Percentiles rank a stretch among this genome's conserved stretches.
phyloP scores from a whole-genome alignment of 768 basidiomycete species.

The Serendipita sp. region DNA sequence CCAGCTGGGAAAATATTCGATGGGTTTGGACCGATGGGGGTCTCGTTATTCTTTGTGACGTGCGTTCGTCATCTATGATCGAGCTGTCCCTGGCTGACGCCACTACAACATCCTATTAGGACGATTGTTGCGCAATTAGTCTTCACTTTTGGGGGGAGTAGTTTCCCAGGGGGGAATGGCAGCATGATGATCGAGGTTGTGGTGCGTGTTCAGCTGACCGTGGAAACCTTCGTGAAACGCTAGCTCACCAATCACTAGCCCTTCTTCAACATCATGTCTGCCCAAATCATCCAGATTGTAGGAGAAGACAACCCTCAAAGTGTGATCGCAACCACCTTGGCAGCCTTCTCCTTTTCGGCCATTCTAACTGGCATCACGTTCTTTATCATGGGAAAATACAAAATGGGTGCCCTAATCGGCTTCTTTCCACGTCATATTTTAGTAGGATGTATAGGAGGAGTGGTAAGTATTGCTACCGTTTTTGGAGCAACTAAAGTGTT shows the following conservation, averaged over 20 bases:
- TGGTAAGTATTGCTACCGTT: conserved; percentile 24
- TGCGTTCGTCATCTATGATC: conserved; percentile 22
- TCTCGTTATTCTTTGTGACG: conserved; percentile 91
- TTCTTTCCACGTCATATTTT: conserved; percentile 96
- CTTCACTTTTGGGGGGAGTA: conserved; percentile 75
- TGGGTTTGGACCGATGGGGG: conserved; percentile 72
- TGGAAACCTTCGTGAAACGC: neutral
- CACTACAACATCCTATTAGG: conserved; percentile 22
- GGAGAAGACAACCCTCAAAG: conserved; percentile 52
- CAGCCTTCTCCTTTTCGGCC: conserved; percentile 74
- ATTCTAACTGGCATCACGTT: conserved; percentile 75
- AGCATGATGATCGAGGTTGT: conserved; percentile 99
- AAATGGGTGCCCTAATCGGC: conserved; percentile 71
- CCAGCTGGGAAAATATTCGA: conserved; percentile 69
- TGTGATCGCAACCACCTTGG: conserved; percentile 83
- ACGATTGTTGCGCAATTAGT: conserved; percentile 68
- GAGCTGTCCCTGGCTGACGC: neutral
- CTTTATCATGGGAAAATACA: conserved; percentile 70
- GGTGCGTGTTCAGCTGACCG: conserved; percentile 29
- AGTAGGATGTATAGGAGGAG: conserved; percentile 36
- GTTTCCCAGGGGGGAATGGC: conserved; percentile 79
- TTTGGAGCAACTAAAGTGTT: conserved; percentile 2
- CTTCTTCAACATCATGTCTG: conserved; percentile 88
- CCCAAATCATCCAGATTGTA: conserved; percentile 52
- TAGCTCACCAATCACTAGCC: conserved; percentile 34